Evolutionary conservation across 176 grass and related monocot species (phyloP).

Genomic region (Carex cristatella): DNA sequence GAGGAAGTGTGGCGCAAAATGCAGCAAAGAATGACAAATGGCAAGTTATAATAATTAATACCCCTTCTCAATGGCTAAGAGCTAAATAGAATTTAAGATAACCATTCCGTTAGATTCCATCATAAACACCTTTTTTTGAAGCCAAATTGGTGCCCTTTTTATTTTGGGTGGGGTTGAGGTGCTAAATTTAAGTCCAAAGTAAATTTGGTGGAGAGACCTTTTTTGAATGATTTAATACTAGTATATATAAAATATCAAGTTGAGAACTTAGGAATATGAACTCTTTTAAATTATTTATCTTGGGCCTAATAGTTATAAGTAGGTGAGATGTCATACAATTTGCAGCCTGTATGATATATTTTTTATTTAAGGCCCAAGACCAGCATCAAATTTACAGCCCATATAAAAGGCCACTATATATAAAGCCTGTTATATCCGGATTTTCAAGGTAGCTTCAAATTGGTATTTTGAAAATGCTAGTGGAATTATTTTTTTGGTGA

Average conservation of each 20-base stretch:
- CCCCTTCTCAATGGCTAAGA: not conserved
- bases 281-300: no score
- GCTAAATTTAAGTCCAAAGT: not conserved
- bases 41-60: not conserved
- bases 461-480: no score
- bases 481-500: no score
- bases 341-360: no score
- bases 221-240: not conserved
- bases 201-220: not conserved
- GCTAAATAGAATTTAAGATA: not conserved
- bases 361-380: no score
- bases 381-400: no score
- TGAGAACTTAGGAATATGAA: no score
- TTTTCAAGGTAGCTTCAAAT: no score
- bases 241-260: not conserved
- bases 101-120: conserved; percentile 6
- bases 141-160: not conserved
- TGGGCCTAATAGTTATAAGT: no score
- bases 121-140: not conserved
- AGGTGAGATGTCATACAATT: no score
- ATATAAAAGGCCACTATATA: no score
- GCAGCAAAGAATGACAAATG: not conserved
- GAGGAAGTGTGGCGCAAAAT: not conserved
- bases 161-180: not conserved
- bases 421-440: no score